Percentiles rank a stretch among this genome's conserved stretches.
Conservation (phyloP, 2,329 filamentous ascomycete species). For the Penicillium sclerotiorum region DNA sequence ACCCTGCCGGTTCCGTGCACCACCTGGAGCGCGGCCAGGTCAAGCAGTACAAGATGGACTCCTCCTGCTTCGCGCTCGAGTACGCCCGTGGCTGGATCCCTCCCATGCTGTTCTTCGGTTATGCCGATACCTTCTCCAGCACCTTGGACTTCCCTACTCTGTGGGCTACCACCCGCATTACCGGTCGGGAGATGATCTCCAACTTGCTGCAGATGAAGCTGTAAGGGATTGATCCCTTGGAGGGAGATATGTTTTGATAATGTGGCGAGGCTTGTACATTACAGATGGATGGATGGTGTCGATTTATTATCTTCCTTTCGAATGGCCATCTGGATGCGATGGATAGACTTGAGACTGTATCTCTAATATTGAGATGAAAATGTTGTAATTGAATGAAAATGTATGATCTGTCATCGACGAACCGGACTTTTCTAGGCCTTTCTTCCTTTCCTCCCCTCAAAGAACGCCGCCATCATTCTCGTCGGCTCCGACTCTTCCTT, state of each 20-base stretch:
- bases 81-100: constrained; percentile 76
- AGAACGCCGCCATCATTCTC: constrained; percentile 1
- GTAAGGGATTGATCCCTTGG: constrained; percentile 43
- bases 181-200: constrained; percentile 72
- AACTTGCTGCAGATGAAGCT: constrained; percentile 75
- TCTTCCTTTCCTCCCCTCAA: not conserved
- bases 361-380: not conserved
- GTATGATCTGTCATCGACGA: not conserved
- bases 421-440: not conserved
- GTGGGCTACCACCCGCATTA: constrained; percentile 75
- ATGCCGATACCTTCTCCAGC: constrained; percentile 76
- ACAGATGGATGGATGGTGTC: no score
- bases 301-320: not conserved
- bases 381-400: not conserved
- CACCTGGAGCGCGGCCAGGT: constrained; percentile 64
- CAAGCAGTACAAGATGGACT: constrained; percentile 65
- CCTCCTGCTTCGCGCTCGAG: constrained; percentile 43
- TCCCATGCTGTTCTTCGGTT: constrained; percentile 88
- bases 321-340: not conserved
- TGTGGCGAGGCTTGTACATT: constrained; percentile 6
- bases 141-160: constrained; percentile 84
- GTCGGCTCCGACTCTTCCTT: not conserved
- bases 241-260: not conserved
- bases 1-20: constrained; percentile 42
- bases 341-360: constrained; percentile 6